Percentiles rank a stretch among this genome's conserved stretches.
Conservation (phyloP, 2,329 filamentous ascomycete genomes). For the Talaromyces funiculosus region DNA sequence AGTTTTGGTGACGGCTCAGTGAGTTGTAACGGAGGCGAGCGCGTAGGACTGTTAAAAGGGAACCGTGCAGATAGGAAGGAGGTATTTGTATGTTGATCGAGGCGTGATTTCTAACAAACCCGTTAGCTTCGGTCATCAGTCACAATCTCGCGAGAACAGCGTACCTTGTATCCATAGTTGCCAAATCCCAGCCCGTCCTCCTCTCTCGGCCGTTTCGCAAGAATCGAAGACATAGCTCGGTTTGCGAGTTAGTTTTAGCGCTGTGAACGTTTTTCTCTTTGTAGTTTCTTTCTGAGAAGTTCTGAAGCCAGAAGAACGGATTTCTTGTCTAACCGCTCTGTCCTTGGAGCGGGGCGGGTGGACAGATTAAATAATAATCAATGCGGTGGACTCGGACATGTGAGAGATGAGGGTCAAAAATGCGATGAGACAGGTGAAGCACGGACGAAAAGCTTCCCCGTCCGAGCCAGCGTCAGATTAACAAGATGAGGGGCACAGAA, state of each 20-base stretch:
- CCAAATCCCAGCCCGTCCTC: constrained; percentile 56
- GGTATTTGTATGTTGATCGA: constrained; percentile 12
- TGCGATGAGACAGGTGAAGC: neutral
- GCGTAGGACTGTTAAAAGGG: constrained; percentile 19
- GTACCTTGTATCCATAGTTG: constrained; percentile 35
- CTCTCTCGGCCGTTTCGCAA: constrained; percentile 25
- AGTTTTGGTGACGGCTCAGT: constrained; percentile 35
- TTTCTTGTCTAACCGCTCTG: neutral
- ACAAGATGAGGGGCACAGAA: neutral
- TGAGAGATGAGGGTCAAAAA: neutral
- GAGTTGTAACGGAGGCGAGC: constrained; percentile 29
- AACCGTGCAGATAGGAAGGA: constrained; percentile 23
- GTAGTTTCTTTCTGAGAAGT: neutral
- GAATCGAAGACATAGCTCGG: constrained; percentile 20
- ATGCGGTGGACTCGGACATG: neutral
- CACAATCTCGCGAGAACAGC: neutral
- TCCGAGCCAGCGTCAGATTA: neutral
- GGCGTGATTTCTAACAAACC: constrained; percentile 4
- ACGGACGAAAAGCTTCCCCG: neutral
- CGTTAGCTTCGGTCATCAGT: neutral
- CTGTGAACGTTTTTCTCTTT: neutral
- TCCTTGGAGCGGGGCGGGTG: neutral
- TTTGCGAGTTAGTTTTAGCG: neutral
- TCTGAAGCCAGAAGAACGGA: neutral
- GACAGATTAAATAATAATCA: neutral